Conservation (phyloP, 306 rosid species). For the Potentilla sterilis region DNA sequence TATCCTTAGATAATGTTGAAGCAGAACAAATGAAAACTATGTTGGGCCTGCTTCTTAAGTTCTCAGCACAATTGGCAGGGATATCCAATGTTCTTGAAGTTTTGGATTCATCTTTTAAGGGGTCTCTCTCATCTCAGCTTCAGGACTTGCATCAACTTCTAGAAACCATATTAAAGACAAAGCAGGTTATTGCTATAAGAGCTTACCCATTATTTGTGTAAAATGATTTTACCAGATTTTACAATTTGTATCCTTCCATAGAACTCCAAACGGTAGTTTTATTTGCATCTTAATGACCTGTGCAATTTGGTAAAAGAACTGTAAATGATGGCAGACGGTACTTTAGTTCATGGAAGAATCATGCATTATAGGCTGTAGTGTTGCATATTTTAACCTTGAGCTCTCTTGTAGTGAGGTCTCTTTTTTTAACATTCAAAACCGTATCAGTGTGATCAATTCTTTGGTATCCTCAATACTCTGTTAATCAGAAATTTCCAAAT, state of each 20-base stretch:
- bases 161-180: conserved; percentile 76
- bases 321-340: neutral
- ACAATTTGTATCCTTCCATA: neutral
- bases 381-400: neutral
- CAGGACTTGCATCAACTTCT: conserved; percentile 76
- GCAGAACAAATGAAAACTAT: conserved; percentile 47
- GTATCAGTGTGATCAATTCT: neutral
- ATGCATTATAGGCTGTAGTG: neutral
- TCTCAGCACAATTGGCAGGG: conserved; percentile 63
- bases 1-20: conserved; percentile 61
- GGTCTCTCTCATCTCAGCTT: conserved; percentile 80
- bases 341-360: neutral
- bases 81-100: conserved; percentile 86
- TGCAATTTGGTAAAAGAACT: neutral
- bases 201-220: conserved; percentile 1
- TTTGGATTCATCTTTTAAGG: conserved; percentile 84
- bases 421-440: neutral
- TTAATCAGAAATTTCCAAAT: neutral
- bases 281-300: no score
- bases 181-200: conserved; percentile 64
- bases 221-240: conserved; percentile 6
- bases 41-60: conserved; percentile 64
- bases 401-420: neutral
- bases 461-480: neutral
- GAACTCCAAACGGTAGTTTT: neutral